Base-by-base conservation (phyloP, 129 eudicot species). In the Lonicera japonica region DNA sequence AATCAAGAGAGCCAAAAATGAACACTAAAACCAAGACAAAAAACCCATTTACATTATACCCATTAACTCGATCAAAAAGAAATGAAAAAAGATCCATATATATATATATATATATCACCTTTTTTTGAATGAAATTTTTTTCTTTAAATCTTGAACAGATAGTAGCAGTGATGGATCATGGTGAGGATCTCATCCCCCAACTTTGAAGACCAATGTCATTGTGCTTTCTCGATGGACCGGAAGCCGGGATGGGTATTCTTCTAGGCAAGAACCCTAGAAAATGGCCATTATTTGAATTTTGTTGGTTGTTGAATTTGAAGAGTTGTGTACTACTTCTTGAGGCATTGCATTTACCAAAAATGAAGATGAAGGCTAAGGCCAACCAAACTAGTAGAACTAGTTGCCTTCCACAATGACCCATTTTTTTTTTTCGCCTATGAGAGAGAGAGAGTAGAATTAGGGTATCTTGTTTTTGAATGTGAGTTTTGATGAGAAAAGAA, bases 161-260 rank as follows among this genome's bases (percentile, higher is more conserved):
- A n/a, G n/a, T n/a, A n/a, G 5, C 43, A 38, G 43, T 38, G 24
- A 39, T n/a, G 16, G 34, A 10, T n/a, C 23, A 14, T 80, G 71
- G 83, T 41, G 96, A 86, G 29, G 77, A 68, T 61, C 73, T n/a
- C n/a, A n/a, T n/a, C n/a, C n/a, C 69, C 75, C 80, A 76, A 39
- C 36, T 63, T 51, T 77, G 80, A 6, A 75, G 72, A 48, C 95
- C 87, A 66, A 88, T 73, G 63, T 79, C 85, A 41, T 88, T 88
- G 83, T 88, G 96, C 55, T 80, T 88, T 63, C 90, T 67, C 2
- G 96, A 88, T 1, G 96, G 96, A 54, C 77, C 90, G 2, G 96
- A 88, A 15, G 77, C 64, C 2, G 90, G 90, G 47, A 85, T 56
- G 4, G 87, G 82, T 38, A 56, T 69, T 63, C 94, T 77, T 58